These are phyloP conservation scores for Xylaria castorea DNA, from an alignment of 495 filamentous ascomycete genomes.

Conservation along the genomic window DNA sequence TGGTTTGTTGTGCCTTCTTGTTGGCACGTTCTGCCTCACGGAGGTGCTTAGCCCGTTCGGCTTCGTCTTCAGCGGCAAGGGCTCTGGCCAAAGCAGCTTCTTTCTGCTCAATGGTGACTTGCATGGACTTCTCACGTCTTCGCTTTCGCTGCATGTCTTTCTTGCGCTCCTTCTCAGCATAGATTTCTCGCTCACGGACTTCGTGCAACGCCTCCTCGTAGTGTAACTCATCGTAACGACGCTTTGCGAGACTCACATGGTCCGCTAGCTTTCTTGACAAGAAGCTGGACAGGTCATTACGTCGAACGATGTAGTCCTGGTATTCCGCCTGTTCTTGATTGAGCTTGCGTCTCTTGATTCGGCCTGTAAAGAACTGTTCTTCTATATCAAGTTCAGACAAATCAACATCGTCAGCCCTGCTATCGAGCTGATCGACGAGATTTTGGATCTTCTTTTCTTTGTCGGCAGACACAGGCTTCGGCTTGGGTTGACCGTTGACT, in stretches of 20 bases:
- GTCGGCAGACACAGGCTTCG: constrained; percentile 63
- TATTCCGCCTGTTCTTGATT: constrained; percentile 62
- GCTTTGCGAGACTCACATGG: constrained; percentile 58
- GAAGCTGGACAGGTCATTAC: constrained; percentile 43
- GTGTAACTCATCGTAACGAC: constrained; percentile 55
- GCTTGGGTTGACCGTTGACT: constrained; percentile 58
- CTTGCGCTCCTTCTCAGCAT: constrained; percentile 97
- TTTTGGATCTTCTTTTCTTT: constrained; percentile 72
- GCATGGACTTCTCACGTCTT: constrained; percentile 93
- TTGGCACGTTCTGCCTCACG: constrained; percentile 83
- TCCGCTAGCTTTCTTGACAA: constrained; percentile 47
- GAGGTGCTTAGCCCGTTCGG: constrained; percentile 76
- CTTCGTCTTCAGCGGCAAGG: constrained; percentile 73
- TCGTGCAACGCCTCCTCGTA: constrained; percentile 76
- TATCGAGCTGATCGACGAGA: constrained; percentile 71
- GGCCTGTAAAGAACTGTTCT: constrained; percentile 58
- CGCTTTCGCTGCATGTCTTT: constrained; percentile 99
- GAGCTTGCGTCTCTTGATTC: constrained; percentile 67
- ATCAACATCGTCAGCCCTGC: constrained; percentile 71
- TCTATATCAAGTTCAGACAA: constrained; percentile 67
- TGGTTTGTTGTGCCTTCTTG: constrained; percentile 86
- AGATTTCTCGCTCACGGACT: constrained; percentile 86
- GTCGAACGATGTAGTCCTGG: constrained; percentile 63
- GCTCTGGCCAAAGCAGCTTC: constrained; percentile 79
- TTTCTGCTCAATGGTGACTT: constrained; percentile 83